Evolutionary conservation across 1,139 yeast genomes (phyloP).

Genomic region (Komagataea norvegica): DNA sequence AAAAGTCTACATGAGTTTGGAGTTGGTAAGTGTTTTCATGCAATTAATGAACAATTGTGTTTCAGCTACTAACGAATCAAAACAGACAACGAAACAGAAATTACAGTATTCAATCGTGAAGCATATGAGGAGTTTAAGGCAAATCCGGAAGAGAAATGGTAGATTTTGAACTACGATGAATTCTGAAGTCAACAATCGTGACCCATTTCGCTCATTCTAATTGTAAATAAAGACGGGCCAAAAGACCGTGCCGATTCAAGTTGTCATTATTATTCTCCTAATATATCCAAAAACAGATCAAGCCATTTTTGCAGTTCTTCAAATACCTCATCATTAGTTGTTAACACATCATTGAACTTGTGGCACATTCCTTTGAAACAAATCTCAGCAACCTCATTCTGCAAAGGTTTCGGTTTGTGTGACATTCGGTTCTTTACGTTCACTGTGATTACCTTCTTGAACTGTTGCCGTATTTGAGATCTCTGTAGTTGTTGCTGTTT

Average conservation of each 20-base stretch:
- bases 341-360: slow-evolving; percentile 15
- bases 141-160: too few relatives aligned
- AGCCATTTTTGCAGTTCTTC: slow-evolving; percentile 22
- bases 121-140: too few relatives aligned
- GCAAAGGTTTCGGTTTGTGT: slow-evolving; percentile 12
- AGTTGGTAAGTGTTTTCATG: slow-evolving; percentile 27
- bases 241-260: too few relatives aligned
- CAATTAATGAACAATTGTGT: background rate
- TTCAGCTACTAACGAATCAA: too few relatives aligned
- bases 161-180: background rate
- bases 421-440: slow-evolving; percentile 17
- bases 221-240: too few relatives aligned
- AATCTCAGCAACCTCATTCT: slow-evolving; percentile 23
- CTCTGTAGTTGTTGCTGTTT: slow-evolving; percentile 19
- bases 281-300: slow-evolving; percentile 12
- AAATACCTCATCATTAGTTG: slow-evolving; percentile 8
- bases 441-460: slow-evolving; percentile 15
- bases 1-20: slow-evolving; percentile 26
- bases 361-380: slow-evolving; percentile 22
- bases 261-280: slow-evolving; percentile 7
- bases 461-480: slow-evolving; percentile 16
- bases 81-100: too few relatives aligned
- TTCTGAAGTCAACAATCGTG: too few relatives aligned
- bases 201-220: too few relatives aligned
- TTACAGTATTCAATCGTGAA: too few relatives aligned